Evolutionary conservation across 192 early-diverging fungal species (phyloP).

Genomic region (Cetraspora pellucida): DNA sequence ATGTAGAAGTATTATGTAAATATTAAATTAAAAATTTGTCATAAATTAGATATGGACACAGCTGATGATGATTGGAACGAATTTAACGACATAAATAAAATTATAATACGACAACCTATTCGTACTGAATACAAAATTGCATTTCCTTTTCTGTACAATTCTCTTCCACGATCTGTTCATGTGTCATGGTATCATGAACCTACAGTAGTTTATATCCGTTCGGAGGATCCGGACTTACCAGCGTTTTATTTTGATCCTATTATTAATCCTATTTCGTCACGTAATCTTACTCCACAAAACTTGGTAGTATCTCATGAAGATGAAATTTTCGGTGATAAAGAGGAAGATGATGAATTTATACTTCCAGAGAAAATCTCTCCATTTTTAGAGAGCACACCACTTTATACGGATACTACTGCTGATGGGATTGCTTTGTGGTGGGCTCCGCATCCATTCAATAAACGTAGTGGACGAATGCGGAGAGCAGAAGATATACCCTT

Average conservation of each 20-base stretch:
- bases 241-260: slow-evolving; percentile 98
- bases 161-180: slow-evolving; percentile 89
- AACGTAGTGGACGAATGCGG: slow-evolving; percentile 86
- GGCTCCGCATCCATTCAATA: slow-evolving; percentile 97
- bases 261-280: slow-evolving; percentile 95
- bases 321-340: slow-evolving; percentile 74
- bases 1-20: too few relatives aligned
- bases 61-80: slow-evolving; percentile 99
- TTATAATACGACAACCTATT: slow-evolving; percentile 98
- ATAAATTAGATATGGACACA: slow-evolving; percentile 76
- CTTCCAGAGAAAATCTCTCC: slow-evolving; percentile 78
- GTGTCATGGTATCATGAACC: slow-evolving; percentile 94
- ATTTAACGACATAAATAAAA: slow-evolving; percentile 99
- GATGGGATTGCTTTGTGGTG: slow-evolving; percentile 93
- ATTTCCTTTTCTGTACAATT: slow-evolving; percentile 98
- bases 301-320: slow-evolving; percentile 62
- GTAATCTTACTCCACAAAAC: slow-evolving; percentile 58
- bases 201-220: slow-evolving; percentile 81
- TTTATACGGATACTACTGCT: slow-evolving; percentile 93
- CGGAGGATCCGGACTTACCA: slow-evolving; percentile 94
- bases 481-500: slow-evolving; percentile 93
- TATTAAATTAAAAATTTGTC: too few relatives aligned
- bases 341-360: slow-evolving; percentile 83
- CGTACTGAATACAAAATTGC: slow-evolving; percentile 99
- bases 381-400: slow-evolving; percentile 73